Evolutionary conservation across 2,329 filamentous ascomycete genomes (phyloP), one percentile per base, ranked within the genome.

Genomic region (Aspergillus awamori): DNA sequence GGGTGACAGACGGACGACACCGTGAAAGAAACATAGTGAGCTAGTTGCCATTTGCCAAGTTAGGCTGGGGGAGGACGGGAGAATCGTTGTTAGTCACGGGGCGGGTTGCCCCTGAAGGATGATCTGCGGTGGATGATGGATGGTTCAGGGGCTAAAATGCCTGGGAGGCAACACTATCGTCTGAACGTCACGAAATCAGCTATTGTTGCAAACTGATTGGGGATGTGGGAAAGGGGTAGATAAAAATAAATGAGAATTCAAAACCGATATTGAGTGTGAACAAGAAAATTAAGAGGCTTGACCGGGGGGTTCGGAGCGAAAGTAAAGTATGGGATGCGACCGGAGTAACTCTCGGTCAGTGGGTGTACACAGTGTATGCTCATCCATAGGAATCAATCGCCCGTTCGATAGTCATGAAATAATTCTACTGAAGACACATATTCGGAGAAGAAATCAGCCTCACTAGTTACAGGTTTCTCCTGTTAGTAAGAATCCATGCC

Each of bases 151-250:
- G 57, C 47, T 57, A 24, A 20, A 26, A 55, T 15, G 38, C 53
- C 22, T 39, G 52, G 30, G 28, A 24, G 39, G 33, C 33, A 36
- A 36, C 38, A 55, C 24, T 30, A 55, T 51, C 26, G 47, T 30
- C 26, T 17, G 47, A 33, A 51, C 15, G 47, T 30, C 47, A 4
- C 39, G 26, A 51, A 17, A 51, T 5, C 26, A 7, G 26, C 47
- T 15, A n/a, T 13, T n/a, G 47, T 51, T 4, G 26, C 47, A 51
- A 26, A 30, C 47, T 30, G 60, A 47, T 47, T 57, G 59, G 57
- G 59, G 53, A 38, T 33, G 51, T 36, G 57, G 57, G 45, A 62
- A 57, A 59, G 54, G 60, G 60, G 60, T 11, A 13, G 53, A 55
- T 55, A 55, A 55, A 55, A 55, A 55, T 55, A 55, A 55, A 41